phyloP scores from a whole-genome alignment of 768 basidiomycete genomes.

The Kwoniella bestiolae region DNA sequence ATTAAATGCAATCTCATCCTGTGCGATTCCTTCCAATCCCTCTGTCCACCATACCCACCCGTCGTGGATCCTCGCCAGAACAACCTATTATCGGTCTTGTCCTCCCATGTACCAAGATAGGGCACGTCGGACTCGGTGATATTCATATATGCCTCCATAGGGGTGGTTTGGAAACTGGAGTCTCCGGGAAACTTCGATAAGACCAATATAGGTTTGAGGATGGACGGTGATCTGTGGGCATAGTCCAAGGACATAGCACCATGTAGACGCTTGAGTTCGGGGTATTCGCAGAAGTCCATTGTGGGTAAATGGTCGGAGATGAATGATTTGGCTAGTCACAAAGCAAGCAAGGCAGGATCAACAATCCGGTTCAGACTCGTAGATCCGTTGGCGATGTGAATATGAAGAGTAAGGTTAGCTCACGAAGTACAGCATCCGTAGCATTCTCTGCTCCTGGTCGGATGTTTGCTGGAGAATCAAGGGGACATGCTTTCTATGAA shows the following conservation, averaged over 20 bases:
- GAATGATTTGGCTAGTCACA: conserved; percentile 47
- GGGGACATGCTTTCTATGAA: conserved; percentile 49
- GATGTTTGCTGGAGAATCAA: conserved; percentile 52
- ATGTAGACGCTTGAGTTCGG: conserved; percentile 52
- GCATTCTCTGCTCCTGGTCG: conserved; percentile 49
- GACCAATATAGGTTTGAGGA: conserved; percentile 51
- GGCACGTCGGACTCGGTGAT: conserved; percentile 35
- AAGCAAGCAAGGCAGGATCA: neutral
- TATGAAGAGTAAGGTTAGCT: conserved; percentile 28
- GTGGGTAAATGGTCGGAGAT: conserved; percentile 52
- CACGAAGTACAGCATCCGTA: conserved; percentile 40
- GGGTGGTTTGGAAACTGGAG: conserved; percentile 48
- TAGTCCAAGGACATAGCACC: conserved; percentile 56
- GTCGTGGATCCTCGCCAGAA: conserved; percentile 61
- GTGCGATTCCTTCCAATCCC: conserved; percentile 59
- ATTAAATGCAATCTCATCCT: conserved; percentile 58
- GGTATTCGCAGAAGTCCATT: conserved; percentile 56
- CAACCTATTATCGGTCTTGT: conserved; percentile 57
- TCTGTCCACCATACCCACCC: conserved; percentile 57
- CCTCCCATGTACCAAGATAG: conserved; percentile 55
- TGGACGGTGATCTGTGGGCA: conserved; percentile 49
- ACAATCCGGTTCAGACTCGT: too few species aligned
- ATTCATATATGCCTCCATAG: conserved; percentile 55
- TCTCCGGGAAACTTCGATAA: conserved; percentile 55
- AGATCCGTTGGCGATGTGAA: too few species aligned